Evolutionary conservation across 2,329 filamentous ascomycete genomes (phyloP).

Genomic region (Colletotrichum horii): DNA sequence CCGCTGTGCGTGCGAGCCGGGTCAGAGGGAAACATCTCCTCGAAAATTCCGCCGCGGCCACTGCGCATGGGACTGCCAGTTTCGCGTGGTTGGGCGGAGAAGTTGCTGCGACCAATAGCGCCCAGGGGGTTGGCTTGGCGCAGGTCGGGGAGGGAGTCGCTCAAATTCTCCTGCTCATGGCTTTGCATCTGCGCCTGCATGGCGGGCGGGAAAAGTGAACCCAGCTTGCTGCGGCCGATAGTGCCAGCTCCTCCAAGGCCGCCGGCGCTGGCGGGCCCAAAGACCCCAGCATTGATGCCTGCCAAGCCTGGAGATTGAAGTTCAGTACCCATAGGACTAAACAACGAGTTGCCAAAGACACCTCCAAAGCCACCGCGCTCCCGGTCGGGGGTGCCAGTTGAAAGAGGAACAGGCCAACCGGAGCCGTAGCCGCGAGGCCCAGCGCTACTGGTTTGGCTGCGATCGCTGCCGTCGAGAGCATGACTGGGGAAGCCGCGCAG

Average conservation of each 20-base stretch:
- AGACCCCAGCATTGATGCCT: slow-evolving; percentile 70
- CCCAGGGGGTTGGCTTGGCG: slow-evolving; percentile 68
- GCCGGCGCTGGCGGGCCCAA: slow-evolving; percentile 66
- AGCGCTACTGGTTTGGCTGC: slow-evolving; percentile 91
- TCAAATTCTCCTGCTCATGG: slow-evolving; percentile 67
- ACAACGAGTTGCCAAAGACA: slow-evolving; percentile 80
- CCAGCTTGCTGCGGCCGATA: slow-evolving; percentile 81
- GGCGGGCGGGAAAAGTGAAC: slow-evolving; percentile 83
- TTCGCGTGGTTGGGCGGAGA: slow-evolving; percentile 60
- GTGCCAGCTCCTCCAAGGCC: slow-evolving; percentile 65
- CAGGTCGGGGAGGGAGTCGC: slow-evolving; percentile 63
- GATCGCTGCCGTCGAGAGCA: slow-evolving; percentile 76
- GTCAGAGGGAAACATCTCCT: slow-evolving; percentile 56
- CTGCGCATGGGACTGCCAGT: slow-evolving; percentile 64
- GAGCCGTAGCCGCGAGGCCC: slow-evolving; percentile 76
- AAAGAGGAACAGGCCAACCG: slow-evolving; percentile 66
- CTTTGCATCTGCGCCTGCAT: slow-evolving; percentile 92
- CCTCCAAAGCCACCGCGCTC: slow-evolving; percentile 61
- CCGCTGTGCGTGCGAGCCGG: slow-evolving; percentile 30
- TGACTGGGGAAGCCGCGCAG: slow-evolving; percentile 56
- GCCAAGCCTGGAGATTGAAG: slow-evolving; percentile 74
- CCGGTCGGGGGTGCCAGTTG: slow-evolving; percentile 71
- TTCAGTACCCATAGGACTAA: slow-evolving; percentile 74
- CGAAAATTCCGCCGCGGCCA: slow-evolving; percentile 56
- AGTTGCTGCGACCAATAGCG: slow-evolving; percentile 68